Base-by-base conservation (phyloP, 139 green algal species). In the Edaphochlamys debaryana region DNA sequence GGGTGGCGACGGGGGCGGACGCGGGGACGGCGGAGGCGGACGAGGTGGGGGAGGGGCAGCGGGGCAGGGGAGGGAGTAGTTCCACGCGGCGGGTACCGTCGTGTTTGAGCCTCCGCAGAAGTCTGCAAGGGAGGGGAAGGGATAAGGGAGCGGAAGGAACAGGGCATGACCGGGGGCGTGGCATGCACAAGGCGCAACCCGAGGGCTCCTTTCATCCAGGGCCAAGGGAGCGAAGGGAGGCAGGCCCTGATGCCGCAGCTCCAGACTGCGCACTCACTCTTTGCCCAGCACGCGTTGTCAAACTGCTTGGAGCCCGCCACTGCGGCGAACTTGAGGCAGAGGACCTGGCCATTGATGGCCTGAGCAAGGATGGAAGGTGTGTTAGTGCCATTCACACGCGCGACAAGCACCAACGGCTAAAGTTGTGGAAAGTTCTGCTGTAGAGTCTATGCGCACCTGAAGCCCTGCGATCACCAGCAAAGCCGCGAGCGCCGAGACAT, bases 31-130 rank as follows among this genome's bases (percentile, higher is more conserved):
- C n/a, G n/a, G n/a, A n/a, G n/a, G n/a, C n/a, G n/a, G n/a, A n/a
- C n/a, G n/a, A n/a, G n/a, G n/a, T n/a, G n/a, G n/a, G n/a, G n/a
- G n/a, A n/a, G n/a, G n/a, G n/a, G n/a, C n/a, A n/a, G n/a, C n/a
- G 40, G 52, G n/a, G 71, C 71, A 79, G 17, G 52, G 71, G 0
- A 25, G 25, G 34, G 71, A 67, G 52, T 79, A 79, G 71, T 50
- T 79, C 36, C 48, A 68, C 15, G 36, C 71, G 7, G 71, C 7
- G 8, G 71, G 71, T 11, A 50, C n/a, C 30, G 71, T 79, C 36
- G 52, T 36, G 36, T 68, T 68, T 27, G 27, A 11, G 60, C 60
- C 60, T 50, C 71, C 71, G 71, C 71, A 79, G 1, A 36, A 52
- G 71, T 68, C 54, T 79, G 52, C 23, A 50, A 19, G 23, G 29